Evolutionary conservation across 352 stramenopile genomes (phyloP), one percentile per base, ranked within the genome.

Genomic region (Globisporangium abappressorium): DNA sequence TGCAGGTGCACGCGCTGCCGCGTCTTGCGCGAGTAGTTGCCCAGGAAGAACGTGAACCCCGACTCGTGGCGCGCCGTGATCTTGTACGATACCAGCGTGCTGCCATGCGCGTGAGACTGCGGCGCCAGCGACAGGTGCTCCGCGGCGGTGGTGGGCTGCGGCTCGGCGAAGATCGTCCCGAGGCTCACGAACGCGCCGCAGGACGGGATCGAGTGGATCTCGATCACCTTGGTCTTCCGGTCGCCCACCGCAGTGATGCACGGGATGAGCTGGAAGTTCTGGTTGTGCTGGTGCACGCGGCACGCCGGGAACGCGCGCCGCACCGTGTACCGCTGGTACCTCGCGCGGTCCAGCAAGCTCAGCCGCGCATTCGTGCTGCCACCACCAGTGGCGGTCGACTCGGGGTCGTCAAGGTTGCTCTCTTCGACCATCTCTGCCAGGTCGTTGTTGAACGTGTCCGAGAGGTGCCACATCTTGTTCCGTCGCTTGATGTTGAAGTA

Each of bases 41-140:
- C 70, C 47, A 75, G n/a, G 36, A 75, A 75, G 60, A 75, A 71
- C 41, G 65, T 75, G 43, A 75, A 75, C 14, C 70, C 66, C 18
- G 49, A 69, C 5, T 72, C 70, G 49, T 71, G 57, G 28, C 41
- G 22, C 24, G 70, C 65, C 15, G 65, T 72, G 30, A 75, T 53
- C 62, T 66, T 58, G 70, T 72, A 72, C 24, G 64, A 64, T 47
- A 65, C 53, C 24, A 70, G 57, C 30, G 41, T 62, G 49, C 12
- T 65, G 53, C 12, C 18, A 26, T 30, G 43, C 43, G 18, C 26
- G 30, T 26, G 43, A 15, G 57, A 46, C 8, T 66, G 61, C 61
- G 24, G 30, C n/a, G 38, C 12, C 24, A 34, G n/a, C 22, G 43
- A 54, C 15, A 54, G 30, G 6, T 24, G 38, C 11, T 43, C 36